Evolutionary conservation across 306 rosid species (phyloP).

Genomic region (Delonix regia): DNA sequence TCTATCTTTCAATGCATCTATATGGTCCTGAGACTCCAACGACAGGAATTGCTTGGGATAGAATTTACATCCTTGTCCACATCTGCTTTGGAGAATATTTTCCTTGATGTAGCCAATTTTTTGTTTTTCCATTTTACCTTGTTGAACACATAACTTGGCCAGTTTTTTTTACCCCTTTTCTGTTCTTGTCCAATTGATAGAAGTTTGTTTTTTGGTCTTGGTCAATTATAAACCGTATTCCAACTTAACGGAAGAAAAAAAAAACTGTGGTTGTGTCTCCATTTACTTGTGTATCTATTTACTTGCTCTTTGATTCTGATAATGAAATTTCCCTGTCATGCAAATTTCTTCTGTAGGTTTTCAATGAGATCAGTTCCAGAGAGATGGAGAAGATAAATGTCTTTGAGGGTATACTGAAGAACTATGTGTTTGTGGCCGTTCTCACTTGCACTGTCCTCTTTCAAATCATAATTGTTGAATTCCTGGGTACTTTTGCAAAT

Average conservation of each 20-base stretch:
- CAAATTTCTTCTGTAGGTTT: constrained; percentile 59
- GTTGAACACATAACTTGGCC: background rate
- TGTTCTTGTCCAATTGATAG: constrained; percentile 5
- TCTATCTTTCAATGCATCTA: background rate
- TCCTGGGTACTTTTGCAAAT: constrained; percentile 82
- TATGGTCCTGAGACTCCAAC: constrained; percentile 14
- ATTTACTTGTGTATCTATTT: constrained; percentile 19
- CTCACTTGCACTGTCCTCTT: constrained; percentile 74
- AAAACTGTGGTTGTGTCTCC: constrained; percentile 3
- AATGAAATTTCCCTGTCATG: constrained; percentile 10
- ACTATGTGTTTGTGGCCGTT: constrained; percentile 80
- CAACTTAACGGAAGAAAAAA: background rate
- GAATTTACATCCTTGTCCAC: background rate
- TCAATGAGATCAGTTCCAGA: constrained; percentile 95
- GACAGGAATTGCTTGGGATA: background rate
- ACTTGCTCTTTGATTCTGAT: constrained; percentile 16
- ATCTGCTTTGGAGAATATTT: constrained; percentile 12
- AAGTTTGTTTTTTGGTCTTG: constrained; percentile 1
- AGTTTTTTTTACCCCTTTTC: background rate
- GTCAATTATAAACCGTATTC: constrained; percentile 11
- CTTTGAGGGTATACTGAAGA: constrained; percentile 74
- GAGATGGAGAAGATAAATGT: constrained; percentile 98
- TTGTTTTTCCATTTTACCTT: constrained; percentile 12
- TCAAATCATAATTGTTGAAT: constrained; percentile 82
- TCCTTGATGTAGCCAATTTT: background rate